phyloP scores from a whole-genome alignment of 495 filamentous ascomycete genomes.

The Diplogelasinospora grovesii region DNA sequence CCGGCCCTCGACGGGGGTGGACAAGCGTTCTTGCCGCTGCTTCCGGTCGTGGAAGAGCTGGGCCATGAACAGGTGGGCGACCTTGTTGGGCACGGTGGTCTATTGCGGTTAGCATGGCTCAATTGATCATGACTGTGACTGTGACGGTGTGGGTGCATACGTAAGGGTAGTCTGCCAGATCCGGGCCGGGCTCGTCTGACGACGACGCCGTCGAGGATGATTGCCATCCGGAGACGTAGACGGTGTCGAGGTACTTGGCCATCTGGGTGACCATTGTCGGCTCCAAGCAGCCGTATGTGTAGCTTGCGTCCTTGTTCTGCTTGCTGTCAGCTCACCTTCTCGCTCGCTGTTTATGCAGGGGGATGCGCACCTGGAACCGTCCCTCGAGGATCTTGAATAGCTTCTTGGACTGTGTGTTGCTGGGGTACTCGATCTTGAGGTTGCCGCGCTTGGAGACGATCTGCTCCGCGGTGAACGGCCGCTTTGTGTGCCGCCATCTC shows the following conservation, averaged over 20 bases:
- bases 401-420: constrained; percentile 85
- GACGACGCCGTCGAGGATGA: constrained; percentile 93
- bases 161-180: constrained; percentile 97
- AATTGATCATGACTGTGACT: constrained; percentile 1
- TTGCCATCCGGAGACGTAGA: constrained; percentile 99
- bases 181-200: constrained; percentile 90
- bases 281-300: constrained; percentile 94
- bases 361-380: constrained; percentile 63
- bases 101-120: constrained; percentile 25
- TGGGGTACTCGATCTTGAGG: constrained; percentile 85
- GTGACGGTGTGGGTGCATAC: constrained; percentile 42
- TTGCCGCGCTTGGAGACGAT: constrained; percentile 93
- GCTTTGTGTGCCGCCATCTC: constrained; percentile 86
- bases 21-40: constrained; percentile 89
- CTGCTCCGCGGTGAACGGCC: constrained; percentile 92
- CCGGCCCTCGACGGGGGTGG: constrained; percentile 66
- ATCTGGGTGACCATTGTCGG: constrained; percentile 98
- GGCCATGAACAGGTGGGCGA: constrained; percentile 91
- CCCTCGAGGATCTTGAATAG: constrained; percentile 83
- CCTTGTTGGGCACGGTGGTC: constrained; percentile 98
- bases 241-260: constrained; percentile 97
- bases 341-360: not conserved
- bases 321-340: not conserved
- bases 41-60: constrained; percentile 99
- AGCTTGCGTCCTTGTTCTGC: constrained; percentile 77